Evolutionary conservation across 257 asterid species (phyloP).

Genomic region (Penstemon davidsonii): DNA sequence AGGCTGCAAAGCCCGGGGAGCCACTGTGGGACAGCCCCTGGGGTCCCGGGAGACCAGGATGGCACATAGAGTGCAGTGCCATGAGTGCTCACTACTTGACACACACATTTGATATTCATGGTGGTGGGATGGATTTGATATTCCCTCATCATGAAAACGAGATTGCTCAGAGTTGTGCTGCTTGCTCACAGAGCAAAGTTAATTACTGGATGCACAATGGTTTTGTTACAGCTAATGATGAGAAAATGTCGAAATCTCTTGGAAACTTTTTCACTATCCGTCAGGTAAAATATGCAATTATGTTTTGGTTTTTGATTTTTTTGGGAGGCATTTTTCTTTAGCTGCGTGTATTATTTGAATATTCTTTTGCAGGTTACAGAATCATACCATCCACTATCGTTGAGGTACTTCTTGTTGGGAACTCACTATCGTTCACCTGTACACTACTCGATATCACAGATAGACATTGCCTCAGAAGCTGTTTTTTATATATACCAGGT

Average conservation of each 20-base stretch:
- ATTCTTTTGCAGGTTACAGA: slow-evolving; percentile 57
- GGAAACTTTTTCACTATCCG: slow-evolving; percentile 89
- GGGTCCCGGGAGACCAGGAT: slow-evolving; percentile 98
- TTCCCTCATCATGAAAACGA: slow-evolving; percentile 94
- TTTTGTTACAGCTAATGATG: slow-evolving; percentile 74
- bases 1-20: slow-evolving; percentile 92
- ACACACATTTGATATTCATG: slow-evolving; percentile 79
- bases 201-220: too few species aligned
- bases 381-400: slow-evolving; percentile 81
- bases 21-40: slow-evolving; percentile 93
- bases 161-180: slow-evolving; percentile 90
- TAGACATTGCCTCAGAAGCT: slow-evolving; percentile 76
- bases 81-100: slow-evolving; percentile 89
- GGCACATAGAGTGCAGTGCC: slow-evolving; percentile 97
- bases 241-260: slow-evolving; percentile 85
- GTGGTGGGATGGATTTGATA: slow-evolving; percentile 92
- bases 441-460: slow-evolving; percentile 65
- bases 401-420: slow-evolving; percentile 80
- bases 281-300: slow-evolving; percentile 50
- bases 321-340: neutral
- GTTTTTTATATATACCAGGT: slow-evolving; percentile 81
- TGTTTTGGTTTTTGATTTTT: neutral
- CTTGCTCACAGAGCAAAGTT: slow-evolving; percentile 77
- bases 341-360: neutral
- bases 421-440: slow-evolving; percentile 86